These are phyloP conservation scores for Plasmodium coatneyi DNA, from an alignment of 169 alveolate genomes.

Conservation along the genomic window DNA sequence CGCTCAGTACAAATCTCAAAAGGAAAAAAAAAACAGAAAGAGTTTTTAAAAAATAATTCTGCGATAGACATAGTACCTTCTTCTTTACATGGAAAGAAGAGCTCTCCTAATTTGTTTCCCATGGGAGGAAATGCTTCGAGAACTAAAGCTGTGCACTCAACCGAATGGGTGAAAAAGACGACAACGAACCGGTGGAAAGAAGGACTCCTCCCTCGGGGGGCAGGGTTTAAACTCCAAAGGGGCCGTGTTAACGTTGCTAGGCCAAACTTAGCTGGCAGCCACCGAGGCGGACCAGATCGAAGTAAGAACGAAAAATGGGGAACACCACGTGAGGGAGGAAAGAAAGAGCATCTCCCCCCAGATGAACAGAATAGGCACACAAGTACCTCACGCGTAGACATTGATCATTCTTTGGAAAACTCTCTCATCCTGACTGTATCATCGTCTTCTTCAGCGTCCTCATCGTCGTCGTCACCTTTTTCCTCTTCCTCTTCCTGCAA, in stretches of 20 bases:
- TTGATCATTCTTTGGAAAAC: not conserved
- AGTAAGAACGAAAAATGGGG: not conserved
- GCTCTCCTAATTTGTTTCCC: not conserved
- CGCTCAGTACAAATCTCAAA: not conserved
- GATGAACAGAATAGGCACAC: not conserved
- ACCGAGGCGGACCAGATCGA: not conserved
- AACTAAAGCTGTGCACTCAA: not conserved
- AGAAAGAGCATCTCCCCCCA: not conserved
- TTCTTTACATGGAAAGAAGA: not conserved
- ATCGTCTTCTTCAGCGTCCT: not conserved
- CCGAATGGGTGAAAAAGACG: not conserved
- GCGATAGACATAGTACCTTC: not conserved
- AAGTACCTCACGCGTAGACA: not conserved
- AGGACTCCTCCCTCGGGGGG: not conserved
- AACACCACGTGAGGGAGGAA: not conserved
- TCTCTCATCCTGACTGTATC: not conserved
- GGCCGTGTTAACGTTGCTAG: not conserved
- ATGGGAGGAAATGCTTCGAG: not conserved
- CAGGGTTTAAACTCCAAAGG: not conserved
- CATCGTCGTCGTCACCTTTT: not conserved
- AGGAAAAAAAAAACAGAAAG: not conserved
- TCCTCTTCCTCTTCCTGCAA: slow-evolving; percentile 11
- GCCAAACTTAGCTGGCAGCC: not conserved
- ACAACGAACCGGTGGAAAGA: not conserved
- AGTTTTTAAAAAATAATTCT: not conserved